These are phyloP conservation scores for Triglochin maritima DNA, from an alignment of 106 monocot species.

Conservation along the genomic window DNA sequence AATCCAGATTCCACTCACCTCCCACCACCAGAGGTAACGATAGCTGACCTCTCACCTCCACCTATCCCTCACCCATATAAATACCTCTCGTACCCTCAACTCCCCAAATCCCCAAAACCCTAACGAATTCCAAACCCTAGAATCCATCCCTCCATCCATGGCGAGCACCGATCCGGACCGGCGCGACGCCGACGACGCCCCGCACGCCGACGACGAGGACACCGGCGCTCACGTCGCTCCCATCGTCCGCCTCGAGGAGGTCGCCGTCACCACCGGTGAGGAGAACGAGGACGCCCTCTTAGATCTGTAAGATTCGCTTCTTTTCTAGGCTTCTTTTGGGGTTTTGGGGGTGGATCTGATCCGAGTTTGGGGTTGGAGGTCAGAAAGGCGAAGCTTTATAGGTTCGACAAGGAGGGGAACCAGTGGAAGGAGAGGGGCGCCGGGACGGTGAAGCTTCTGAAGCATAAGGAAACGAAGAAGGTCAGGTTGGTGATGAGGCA, in stretches of 20 bases:
- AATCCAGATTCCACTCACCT: no score
- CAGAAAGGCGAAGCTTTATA: slow-evolving; percentile 89
- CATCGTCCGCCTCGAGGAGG: slow-evolving; percentile 80
- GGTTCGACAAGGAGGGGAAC: slow-evolving; percentile 88
- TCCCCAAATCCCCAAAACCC: no score
- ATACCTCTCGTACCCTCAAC: no score
- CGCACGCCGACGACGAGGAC: slow-evolving; percentile 58
- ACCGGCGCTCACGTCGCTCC: slow-evolving; percentile 79
- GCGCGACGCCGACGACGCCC: slow-evolving; percentile 32
- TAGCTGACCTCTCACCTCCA: no score
- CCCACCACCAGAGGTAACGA: no score
- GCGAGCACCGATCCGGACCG: slow-evolving; percentile 50
- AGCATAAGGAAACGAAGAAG: slow-evolving; percentile 70
- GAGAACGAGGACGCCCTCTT: slow-evolving; percentile 71
- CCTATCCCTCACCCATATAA: no score
- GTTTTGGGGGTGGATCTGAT: background rate
- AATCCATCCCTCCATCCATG: slow-evolving; percentile 14
- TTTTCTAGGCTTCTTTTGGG: background rate
- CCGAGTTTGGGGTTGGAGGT: background rate
- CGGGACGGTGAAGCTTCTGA: slow-evolving; percentile 76
- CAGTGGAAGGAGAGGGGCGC: slow-evolving; percentile 95
- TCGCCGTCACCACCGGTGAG: slow-evolving; percentile 84
- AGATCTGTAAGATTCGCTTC: slow-evolving; percentile 39
- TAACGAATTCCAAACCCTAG: no score
- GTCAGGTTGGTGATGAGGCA: slow-evolving; percentile 88